phyloP scores from a whole-genome alignment of 495 filamentous ascomycete species.

The Annulohypoxylon moriforme region DNA sequence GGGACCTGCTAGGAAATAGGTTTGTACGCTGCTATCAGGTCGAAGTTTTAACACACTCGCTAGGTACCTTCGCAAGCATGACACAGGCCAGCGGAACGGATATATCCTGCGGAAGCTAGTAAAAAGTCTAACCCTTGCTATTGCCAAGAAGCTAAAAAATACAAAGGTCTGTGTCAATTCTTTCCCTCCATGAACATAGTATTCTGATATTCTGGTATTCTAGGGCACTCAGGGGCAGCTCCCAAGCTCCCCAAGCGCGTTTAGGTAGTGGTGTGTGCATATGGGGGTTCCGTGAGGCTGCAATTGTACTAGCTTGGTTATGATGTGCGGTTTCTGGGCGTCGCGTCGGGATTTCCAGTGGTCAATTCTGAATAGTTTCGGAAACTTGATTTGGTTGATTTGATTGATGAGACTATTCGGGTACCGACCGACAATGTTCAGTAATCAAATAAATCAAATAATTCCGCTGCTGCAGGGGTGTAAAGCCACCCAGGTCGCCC shows the following conservation, averaged over 20 bases:
- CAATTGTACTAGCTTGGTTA: background rate
- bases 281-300: constrained; percentile 1
- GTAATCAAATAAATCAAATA: constrained; percentile 39
- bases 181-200: too few species aligned
- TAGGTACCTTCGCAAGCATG: too few species aligned
- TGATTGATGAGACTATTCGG: constrained; percentile 11
- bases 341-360: constrained; percentile 17
- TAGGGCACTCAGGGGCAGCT: background rate
- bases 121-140: too few species aligned
- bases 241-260: background rate
- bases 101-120: background rate
- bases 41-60: too few species aligned
- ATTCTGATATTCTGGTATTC: background rate
- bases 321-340: background rate
- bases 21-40: too few species aligned
- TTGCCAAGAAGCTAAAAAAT: too few species aligned
- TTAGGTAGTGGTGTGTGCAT: constrained; percentile 2
- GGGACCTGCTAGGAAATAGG: too few species aligned
- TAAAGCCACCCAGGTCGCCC: background rate
- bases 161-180: too few species aligned
- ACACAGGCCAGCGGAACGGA: too few species aligned
- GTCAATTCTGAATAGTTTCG: constrained; percentile 17
- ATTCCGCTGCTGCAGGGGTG: background rate
- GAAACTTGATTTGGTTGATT: constrained; percentile 17
- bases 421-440: constrained; percentile 30